phyloP scores from a whole-genome alignment of 495 filamentous ascomycete genomes.

The Lentithecium fluviatile region DNA sequence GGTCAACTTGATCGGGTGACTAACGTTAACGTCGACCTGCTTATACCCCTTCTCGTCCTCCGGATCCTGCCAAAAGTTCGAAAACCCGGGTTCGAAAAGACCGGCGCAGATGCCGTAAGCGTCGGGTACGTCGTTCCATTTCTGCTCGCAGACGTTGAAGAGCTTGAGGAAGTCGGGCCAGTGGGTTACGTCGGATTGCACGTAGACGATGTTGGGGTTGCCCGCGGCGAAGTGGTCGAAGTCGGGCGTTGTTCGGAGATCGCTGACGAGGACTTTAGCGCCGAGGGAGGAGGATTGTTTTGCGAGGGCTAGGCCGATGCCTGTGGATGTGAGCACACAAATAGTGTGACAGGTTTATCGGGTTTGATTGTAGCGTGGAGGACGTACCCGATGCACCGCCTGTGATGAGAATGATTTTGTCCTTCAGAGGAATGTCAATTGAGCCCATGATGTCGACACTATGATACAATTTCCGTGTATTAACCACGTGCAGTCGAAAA shows the following conservation, averaged over 20 bases:
- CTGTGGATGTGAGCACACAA: conserved; percentile 7
- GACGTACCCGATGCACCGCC: conserved; percentile 27
- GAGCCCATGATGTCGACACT: conserved; percentile 1
- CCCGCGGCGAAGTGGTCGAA: conserved; percentile 24
- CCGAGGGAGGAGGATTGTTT: conserved; percentile 31
- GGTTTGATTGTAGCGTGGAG: too few relatives aligned
- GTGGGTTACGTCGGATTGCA: conserved; percentile 41
- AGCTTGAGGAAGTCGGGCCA: conserved; percentile 39
- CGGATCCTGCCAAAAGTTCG: conserved; percentile 40
- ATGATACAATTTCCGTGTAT: too few relatives aligned
- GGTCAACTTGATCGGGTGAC: conserved; percentile 44
- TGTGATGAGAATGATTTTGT: conserved; percentile 39
- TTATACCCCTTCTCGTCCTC: conserved; percentile 36
- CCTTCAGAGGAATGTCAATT: conserved; percentile 34
- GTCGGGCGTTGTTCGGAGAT: conserved; percentile 38
- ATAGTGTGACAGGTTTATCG: background rate
- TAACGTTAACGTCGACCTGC: conserved; percentile 37
- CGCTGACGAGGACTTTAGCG: conserved; percentile 40
- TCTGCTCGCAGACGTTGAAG: conserved; percentile 33
- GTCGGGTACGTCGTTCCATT: conserved; percentile 43
- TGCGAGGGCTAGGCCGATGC: conserved; percentile 41
- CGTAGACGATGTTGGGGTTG: conserved; percentile 34
- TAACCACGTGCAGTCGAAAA: too few relatives aligned
- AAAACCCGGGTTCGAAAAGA: conserved; percentile 42
- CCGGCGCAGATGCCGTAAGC: conserved; percentile 41